phyloP scores from a whole-genome alignment of 805 yeast genomes.

The Torulaspora maleeae region DNA sequence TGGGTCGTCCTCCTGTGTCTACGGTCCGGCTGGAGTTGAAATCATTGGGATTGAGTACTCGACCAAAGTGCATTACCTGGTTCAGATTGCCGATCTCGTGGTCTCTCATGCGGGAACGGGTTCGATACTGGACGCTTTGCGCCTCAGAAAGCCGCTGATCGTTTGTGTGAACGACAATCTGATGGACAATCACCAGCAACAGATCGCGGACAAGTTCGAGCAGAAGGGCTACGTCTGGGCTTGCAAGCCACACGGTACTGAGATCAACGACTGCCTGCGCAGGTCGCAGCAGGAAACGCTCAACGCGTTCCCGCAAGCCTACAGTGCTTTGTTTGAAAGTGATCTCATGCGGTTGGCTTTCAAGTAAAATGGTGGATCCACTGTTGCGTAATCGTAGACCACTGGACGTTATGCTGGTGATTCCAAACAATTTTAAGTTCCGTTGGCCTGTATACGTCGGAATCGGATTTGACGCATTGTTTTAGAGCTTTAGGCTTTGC shows the following conservation, averaged over 20 bases:
- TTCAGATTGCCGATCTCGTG: slow-evolving; percentile 51
- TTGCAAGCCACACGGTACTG: slow-evolving; percentile 15
- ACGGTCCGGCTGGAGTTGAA: slow-evolving; percentile 13
- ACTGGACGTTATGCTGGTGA: no score
- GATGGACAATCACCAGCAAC: slow-evolving; percentile 85
- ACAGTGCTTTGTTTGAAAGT: slow-evolving; percentile 17
- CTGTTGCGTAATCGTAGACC: no score
- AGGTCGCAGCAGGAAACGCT: slow-evolving; percentile 7
- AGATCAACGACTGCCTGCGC: slow-evolving; percentile 11
- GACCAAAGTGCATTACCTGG: slow-evolving; percentile 39
- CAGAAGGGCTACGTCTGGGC: slow-evolving; percentile 30
- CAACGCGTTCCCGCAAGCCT: slow-evolving; percentile 14
- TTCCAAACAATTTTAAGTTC: no score
- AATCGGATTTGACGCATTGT: no score
- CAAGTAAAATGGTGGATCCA: neutral
- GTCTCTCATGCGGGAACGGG: slow-evolving; percentile 93
- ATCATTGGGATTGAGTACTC: slow-evolving; percentile 49
- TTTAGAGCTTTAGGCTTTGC: no score
- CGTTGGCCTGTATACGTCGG: no score
- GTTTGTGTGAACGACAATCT: slow-evolving; percentile 66
- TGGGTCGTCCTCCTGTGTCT: neutral
- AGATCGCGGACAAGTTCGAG: slow-evolving; percentile 60
- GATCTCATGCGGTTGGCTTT: slow-evolving; percentile 5
- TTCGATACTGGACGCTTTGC: slow-evolving; percentile 73
- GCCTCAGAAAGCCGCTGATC: slow-evolving; percentile 52